phyloP scores from a whole-genome alignment of 306 rosid genomes.

The Cicer arietinum region DNA sequence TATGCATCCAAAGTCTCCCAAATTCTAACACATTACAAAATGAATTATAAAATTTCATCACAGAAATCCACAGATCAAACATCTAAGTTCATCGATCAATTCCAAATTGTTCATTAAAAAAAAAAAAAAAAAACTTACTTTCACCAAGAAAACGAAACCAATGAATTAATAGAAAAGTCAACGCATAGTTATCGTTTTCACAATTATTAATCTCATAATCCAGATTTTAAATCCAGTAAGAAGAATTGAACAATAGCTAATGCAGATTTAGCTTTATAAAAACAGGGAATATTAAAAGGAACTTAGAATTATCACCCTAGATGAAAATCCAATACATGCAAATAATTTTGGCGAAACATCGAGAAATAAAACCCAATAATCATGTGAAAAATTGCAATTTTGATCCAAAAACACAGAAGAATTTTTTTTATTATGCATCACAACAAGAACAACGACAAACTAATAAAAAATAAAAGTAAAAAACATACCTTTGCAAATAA shows the following conservation, averaged over 20 bases:
- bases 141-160: slow-evolving; percentile 2
- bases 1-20: neutral
- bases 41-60: neutral
- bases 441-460: neutral
- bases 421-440: neutral
- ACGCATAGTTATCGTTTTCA: neutral
- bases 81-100: neutral
- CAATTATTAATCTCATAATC: neutral
- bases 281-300: neutral
- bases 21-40: slow-evolving; percentile 19
- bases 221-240: neutral
- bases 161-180: neutral
- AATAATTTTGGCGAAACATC: neutral
- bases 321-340: slow-evolving; percentile 35
- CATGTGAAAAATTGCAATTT: slow-evolving; percentile 23
- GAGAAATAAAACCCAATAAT: slow-evolving; percentile 34
- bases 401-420: neutral
- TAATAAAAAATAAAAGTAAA: neutral
- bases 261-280: slow-evolving; percentile 6
- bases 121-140: no score
- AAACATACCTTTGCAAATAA: slow-evolving; percentile 35
- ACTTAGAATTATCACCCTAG: slow-evolving; percentile 6
- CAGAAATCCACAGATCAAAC: neutral
- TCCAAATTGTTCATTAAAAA: neutral
- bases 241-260: slow-evolving; percentile 21